Conservation (phyloP, 148 eudicot species). For the Diospyros lotus region DNA sequence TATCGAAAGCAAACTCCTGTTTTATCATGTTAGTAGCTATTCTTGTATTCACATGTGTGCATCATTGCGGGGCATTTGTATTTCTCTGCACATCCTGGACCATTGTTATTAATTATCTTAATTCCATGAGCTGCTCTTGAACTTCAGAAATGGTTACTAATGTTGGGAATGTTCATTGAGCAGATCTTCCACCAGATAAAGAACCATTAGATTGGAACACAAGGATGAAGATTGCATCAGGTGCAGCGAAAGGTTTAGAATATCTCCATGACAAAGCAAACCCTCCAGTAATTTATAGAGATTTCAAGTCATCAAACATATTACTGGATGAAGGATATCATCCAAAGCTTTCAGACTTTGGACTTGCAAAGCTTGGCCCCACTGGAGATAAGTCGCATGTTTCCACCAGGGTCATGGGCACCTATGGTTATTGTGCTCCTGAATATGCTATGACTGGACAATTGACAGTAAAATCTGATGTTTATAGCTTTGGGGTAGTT, state of each 20-base stretch:
- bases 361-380: constrained; percentile 88
- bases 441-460: constrained; percentile 97
- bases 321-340: constrained; percentile 58
- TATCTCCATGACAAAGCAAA: constrained; percentile 85
- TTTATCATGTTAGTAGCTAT: too few relatives aligned
- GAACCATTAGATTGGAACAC: constrained; percentile 88
- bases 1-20: too few relatives aligned
- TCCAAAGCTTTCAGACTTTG: constrained; percentile 88
- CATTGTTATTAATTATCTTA: background rate
- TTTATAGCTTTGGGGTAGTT: constrained; percentile 87
- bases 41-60: too few relatives aligned
- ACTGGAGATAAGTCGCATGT: constrained; percentile 94
- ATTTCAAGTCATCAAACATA: constrained; percentile 88
- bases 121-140: background rate
- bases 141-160: background rate
- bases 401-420: constrained; percentile 90
- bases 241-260: constrained; percentile 90
- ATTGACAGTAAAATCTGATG: constrained; percentile 84
- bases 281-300: constrained; percentile 86
- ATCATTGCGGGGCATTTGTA: background rate
- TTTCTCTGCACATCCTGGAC: background rate
- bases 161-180: constrained; percentile 5
- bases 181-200: constrained; percentile 74
- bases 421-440: constrained; percentile 90
- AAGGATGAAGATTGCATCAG: constrained; percentile 85